Conservation (phyloP, 2,329 filamentous ascomycete species). For the Aspergillus eucalypticola region DNA sequence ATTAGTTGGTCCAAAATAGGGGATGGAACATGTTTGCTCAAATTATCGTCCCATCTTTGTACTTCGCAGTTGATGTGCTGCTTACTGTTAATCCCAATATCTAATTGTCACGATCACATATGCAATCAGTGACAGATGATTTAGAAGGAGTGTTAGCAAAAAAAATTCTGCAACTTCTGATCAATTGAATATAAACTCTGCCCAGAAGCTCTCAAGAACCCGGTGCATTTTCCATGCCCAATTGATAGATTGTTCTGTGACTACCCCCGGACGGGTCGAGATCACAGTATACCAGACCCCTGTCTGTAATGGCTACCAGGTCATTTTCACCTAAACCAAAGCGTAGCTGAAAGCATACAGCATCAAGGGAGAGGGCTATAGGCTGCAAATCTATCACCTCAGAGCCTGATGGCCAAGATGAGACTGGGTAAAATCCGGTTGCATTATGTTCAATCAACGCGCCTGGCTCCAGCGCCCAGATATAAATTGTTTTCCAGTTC, state of each 20-base stretch:
- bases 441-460: constrained; percentile 36
- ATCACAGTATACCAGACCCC: constrained; percentile 42
- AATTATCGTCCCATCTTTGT: no score
- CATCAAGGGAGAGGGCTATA: constrained; percentile 35
- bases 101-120: no score
- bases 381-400: constrained; percentile 35
- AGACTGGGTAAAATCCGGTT: constrained; percentile 35
- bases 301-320: constrained; percentile 44
- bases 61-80: no score
- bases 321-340: constrained; percentile 41
- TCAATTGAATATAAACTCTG: background rate
- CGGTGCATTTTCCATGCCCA: constrained; percentile 2
- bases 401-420: constrained; percentile 23
- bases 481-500: constrained; percentile 44
- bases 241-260: constrained; percentile 18
- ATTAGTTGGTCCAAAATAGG: no score
- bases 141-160: no score
- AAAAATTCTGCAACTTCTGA: no score
- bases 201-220: background rate
- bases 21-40: no score
- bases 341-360: constrained; percentile 40
- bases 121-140: no score
- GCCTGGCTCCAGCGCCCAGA: constrained; percentile 44
- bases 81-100: no score
- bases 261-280: constrained; percentile 33